Evolutionary conservation across 768 basidiomycete species (phyloP).

Genomic region (Trametes punicea): DNA sequence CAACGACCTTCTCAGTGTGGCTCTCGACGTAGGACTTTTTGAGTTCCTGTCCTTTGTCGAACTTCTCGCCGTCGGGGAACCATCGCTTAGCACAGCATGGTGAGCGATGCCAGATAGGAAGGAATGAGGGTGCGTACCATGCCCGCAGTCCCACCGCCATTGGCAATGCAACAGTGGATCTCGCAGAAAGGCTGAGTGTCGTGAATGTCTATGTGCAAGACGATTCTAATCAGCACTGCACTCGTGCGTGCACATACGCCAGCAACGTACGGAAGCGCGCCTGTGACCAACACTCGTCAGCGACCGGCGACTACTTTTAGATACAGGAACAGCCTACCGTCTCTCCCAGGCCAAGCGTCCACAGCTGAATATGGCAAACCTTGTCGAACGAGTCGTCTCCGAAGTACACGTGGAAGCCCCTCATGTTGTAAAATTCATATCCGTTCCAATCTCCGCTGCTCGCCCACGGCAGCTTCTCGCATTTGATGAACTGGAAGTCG

Average conservation of each 20-base stretch:
- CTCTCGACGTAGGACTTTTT: neutral
- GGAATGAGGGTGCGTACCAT: too few relatives aligned
- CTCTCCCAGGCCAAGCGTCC: conserved; percentile 20
- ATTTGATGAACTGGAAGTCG: conserved; percentile 27
- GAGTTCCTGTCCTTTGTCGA: neutral
- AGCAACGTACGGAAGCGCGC: neutral
- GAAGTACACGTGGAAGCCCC: conserved; percentile 30
- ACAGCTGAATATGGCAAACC: conserved; percentile 28
- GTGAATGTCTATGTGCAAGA: neutral
- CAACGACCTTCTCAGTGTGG: too few relatives aligned
- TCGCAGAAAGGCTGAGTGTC: neutral
- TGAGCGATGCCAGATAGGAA: too few relatives aligned
- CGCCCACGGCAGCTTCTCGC: conserved; percentile 28
- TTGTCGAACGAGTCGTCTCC: conserved; percentile 26
- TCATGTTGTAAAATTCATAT: conserved; percentile 31
- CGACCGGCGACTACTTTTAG: neutral
- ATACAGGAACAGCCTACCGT: neutral
- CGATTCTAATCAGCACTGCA: neutral
- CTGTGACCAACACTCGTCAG: neutral
- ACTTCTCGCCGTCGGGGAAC: too few relatives aligned
- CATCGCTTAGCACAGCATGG: too few relatives aligned
- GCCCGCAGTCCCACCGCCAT: too few relatives aligned
- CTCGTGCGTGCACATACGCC: too few relatives aligned
- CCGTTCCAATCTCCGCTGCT: conserved; percentile 21
- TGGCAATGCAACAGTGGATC: too few relatives aligned